Percentiles rank a stretch among this genome's conserved stretches.
Evolutionary conservation across 2,329 filamentous ascomycete species (phyloP).

Genomic region (Pseudogymnoascus sp.): DNA sequence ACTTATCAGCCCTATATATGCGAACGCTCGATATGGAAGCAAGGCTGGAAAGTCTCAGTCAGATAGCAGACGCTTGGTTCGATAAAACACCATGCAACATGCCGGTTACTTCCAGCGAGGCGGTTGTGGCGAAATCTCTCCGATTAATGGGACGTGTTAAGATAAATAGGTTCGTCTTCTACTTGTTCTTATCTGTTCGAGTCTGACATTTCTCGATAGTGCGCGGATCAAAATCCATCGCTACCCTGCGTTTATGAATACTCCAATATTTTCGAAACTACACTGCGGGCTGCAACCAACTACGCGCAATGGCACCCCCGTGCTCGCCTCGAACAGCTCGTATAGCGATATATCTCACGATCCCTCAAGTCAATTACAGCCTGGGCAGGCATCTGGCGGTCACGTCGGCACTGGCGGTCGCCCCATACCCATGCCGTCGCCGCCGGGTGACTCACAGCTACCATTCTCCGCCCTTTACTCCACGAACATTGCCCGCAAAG

Average conservation of each 20-base stretch:
- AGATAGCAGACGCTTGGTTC: constrained; percentile 31
- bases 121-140: constrained; percentile 35
- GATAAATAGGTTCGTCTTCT: constrained; percentile 34
- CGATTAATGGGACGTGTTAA: constrained; percentile 41
- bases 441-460: constrained; percentile 20
- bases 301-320: constrained; percentile 18
- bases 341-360: not conserved
- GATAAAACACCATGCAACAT: constrained; percentile 28
- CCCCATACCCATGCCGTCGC: not conserved
- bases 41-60: constrained; percentile 31
- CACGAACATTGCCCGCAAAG: constrained; percentile 40
- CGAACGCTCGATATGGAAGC: constrained; percentile 35
- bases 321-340: not conserved
- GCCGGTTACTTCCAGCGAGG: constrained; percentile 32
- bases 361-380: constrained; percentile 9
- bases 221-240: constrained; percentile 44
- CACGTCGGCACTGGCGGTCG: not conserved
- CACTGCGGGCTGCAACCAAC: constrained; percentile 39
- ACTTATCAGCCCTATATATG: constrained; percentile 33
- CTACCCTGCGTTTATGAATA: constrained; percentile 42
- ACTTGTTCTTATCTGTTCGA: not conserved
- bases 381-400: not conserved
- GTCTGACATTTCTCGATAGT: constrained; percentile 23
- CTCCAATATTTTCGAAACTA: constrained; percentile 39
- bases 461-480: constrained; percentile 40